Conservation (phyloP, 2,329 filamentous ascomycete genomes). For the Daldinia sp. region DNA sequence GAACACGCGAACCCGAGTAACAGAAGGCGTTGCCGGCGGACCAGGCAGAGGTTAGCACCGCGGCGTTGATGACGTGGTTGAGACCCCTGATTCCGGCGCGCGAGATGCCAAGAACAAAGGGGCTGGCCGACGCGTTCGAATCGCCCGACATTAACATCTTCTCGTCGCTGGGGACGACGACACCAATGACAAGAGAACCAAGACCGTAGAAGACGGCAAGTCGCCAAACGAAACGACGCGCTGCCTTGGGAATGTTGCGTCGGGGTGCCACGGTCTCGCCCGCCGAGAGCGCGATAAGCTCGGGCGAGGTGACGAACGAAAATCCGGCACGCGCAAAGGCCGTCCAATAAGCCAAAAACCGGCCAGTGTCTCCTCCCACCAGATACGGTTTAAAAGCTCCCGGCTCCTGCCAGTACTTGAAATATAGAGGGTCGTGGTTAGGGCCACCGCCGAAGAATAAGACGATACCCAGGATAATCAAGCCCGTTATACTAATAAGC, state of each 20-base stretch:
- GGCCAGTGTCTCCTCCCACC: constrained; percentile 59
- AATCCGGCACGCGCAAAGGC: constrained; percentile 70
- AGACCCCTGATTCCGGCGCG: constrained; percentile 72
- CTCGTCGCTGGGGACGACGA: constrained; percentile 75
- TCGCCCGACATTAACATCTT: constrained; percentile 67
- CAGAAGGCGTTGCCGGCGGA: constrained; percentile 71
- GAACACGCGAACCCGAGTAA: constrained; percentile 76
- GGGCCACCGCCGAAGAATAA: constrained; percentile 69
- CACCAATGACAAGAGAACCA: constrained; percentile 70
- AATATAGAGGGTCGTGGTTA: constrained; percentile 62
- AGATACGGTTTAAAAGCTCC: constrained; percentile 63
- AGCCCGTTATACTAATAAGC: constrained; percentile 68
- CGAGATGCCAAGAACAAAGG: constrained; percentile 76
- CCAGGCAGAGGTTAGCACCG: constrained; percentile 74
- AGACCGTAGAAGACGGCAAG: constrained; percentile 73
- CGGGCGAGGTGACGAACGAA: constrained; percentile 72
- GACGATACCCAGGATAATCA: constrained; percentile 68
- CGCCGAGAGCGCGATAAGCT: constrained; percentile 73
- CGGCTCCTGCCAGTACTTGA: constrained; percentile 62
- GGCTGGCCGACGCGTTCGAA: constrained; percentile 71
- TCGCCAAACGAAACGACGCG: constrained; percentile 71
- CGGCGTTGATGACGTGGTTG: constrained; percentile 75
- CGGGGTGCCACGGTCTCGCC: constrained; percentile 74
- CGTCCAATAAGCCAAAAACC: constrained; percentile 70
- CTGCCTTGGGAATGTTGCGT: constrained; percentile 74